Evolutionary conservation across 2,329 filamentous ascomycete genomes (phyloP), one percentile per base, ranked within the genome.

Genomic region (Dactylellina parvicollis): DNA sequence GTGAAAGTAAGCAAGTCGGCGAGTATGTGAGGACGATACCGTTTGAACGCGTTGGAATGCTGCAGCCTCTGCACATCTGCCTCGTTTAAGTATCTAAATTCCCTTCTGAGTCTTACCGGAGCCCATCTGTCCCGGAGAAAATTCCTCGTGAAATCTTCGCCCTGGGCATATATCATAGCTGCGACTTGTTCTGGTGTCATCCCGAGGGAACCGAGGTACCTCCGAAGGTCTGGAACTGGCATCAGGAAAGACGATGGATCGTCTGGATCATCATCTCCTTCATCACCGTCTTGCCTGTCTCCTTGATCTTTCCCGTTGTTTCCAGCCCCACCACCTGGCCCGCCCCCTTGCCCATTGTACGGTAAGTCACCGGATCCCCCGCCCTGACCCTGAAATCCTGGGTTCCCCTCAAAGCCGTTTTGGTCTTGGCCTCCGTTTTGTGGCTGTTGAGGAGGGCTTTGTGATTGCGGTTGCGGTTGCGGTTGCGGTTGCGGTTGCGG

Each of bases 101-200:
- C 8, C 16, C 4, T 3, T 7, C 16, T 44, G 2, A 44, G 9
- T 22, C 40, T 20, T n/a, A 20, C 8, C 16, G 16, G n/a, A 1
- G 49, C 30, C 9, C 22, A 54, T 38, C 49, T 54, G 14, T 54
- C 49, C 5, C 28, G 30, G 4, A 54, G 20, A 20, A 54, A 54
- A 22, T 36, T 5, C 24, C 4, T 38, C 2, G 49, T n/a, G 14
- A n/a, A 54, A 12, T 1, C 20, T 10, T 4, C 2, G 1, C 49
- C 49, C 14, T 22, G n/a, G 9, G 36, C 49, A 10, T 36, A 38
- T 9, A 54, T 54, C 5, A 54, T 24, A 16, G 10, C 49, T 38
- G 32, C 18, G 3, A 54, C 30, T 34, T 36, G 28, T 5, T 20
- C 16, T 4, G 49, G 49, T 2, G 49, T 54, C 3, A 54, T 16